Conservation (phyloP, 495 filamentous ascomycete species). For the Hypoxylon trugodes region DNA sequence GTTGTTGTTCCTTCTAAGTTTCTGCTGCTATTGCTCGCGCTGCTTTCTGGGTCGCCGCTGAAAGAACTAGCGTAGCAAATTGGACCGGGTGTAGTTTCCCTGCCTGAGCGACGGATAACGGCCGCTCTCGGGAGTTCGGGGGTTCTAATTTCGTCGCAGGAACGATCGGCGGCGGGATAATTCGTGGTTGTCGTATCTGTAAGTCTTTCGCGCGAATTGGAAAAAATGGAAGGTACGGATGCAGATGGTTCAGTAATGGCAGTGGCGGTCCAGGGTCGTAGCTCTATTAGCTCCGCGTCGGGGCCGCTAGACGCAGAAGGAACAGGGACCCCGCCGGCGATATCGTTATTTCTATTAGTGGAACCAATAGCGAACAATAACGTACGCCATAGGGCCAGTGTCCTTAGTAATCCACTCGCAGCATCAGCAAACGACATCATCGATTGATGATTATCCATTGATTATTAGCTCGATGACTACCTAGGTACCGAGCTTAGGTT, state of each 20-base stretch:
- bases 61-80: conserved; percentile 10
- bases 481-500: too few relatives aligned
- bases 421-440: conserved; percentile 33
- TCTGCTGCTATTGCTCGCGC: background rate
- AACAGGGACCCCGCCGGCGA: conserved; percentile 22
- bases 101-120: background rate
- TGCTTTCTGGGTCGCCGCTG: background rate
- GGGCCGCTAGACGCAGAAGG: conserved; percentile 37
- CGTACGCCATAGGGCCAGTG: conserved; percentile 18
- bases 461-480: too few relatives aligned
- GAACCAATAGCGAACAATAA: conserved; percentile 26
- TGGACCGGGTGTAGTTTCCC: background rate
- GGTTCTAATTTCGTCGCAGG: background rate
- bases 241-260: too few relatives aligned
- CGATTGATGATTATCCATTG: too few relatives aligned
- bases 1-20: background rate
- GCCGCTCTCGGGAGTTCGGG: conserved; percentile 9
- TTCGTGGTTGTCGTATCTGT: background rate
- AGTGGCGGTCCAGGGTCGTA: conserved; percentile 29
- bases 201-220: background rate
- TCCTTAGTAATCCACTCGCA: conserved; percentile 48
- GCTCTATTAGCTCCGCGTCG: conserved; percentile 38
- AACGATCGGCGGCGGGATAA: background rate
- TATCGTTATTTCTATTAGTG: conserved; percentile 26
- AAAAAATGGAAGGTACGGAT: background rate